Evolutionary conservation across 2,329 filamentous ascomycete genomes (phyloP), one percentile per base, ranked within the genome.

Genomic region (Rasamsonia emersonii): DNA sequence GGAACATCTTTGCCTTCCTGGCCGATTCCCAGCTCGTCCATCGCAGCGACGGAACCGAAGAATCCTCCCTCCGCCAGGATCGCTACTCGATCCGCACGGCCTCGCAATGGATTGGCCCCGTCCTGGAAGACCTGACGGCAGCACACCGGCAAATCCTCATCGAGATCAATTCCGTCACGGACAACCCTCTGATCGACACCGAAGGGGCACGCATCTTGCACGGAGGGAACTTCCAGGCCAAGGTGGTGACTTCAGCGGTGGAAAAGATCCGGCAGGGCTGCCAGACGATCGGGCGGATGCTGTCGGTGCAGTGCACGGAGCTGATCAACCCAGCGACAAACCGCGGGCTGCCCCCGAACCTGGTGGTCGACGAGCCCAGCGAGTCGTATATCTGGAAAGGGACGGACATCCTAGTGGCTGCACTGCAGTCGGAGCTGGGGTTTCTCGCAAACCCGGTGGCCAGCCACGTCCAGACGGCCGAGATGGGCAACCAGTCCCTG

Each of bases 161-260:
- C 1, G 79, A 83, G 45, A 61, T 79, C 9, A 83, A 82, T 51
- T 77, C 76, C 0, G 74, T 73, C 0, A 76, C 75, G 0, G 79
- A 82, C 44, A 82, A 82, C 46, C 77, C 73, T 0, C 53, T 82
- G 6, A 61, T 82, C 7, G 68, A 80, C 37, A 43, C 55, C 0
- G 39, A 37, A 0, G 42, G 35, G 4, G 52, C 46, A 10, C 47
- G 58, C 6, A 56, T 77, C 11, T 65, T 75, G 35, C 70, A 75
- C 32, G 77, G 77, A 2, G 76, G 74, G 13, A 83, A 82, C 47
- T 82, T 83, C 50, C 77, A 82, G 50, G 79, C 77, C 1, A 59
- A 59, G 5, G 59, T 68, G 2, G 57, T 82, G 14, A 79, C 77
- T 0, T 75, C 74, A 0, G 75, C 77, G 1, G 75, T 74, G 64